A percentile compares a stretch with the other conserved stretches of the same genome.
phyloP scores from a whole-genome alignment of 139 green algal species.

The Chlamydomonas eustigma region DNA sequence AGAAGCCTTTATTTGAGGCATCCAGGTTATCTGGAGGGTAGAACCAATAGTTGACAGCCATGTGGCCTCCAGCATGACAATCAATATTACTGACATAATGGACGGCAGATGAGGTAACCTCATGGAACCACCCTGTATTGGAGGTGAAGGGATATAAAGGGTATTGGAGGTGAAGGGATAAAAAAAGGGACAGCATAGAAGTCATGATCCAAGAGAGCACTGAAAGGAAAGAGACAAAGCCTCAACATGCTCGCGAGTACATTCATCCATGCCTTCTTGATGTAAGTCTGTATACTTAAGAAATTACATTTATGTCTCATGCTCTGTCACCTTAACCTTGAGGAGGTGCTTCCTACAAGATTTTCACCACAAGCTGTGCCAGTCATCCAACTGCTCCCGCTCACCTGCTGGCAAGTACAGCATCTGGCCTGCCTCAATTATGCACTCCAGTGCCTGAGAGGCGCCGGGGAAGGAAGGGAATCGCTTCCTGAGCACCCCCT shows the following conservation, averaged over 20 bases:
- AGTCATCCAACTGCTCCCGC: too few species aligned
- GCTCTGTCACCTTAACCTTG: too few species aligned
- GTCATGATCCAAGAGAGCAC: too few species aligned
- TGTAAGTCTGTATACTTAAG: too few species aligned
- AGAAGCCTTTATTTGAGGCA: slow-evolving; percentile 12
- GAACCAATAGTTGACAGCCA: slow-evolving; percentile 88
- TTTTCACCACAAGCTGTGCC: too few species aligned
- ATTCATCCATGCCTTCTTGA: too few species aligned
- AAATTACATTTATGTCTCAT: too few species aligned
- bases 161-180: too few species aligned
- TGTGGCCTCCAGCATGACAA: slow-evolving; percentile 33
- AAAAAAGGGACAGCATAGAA: too few species aligned
- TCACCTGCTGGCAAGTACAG: slow-evolving; percentile 73
- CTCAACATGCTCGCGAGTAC: too few species aligned
- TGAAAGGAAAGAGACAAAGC: too few species aligned
- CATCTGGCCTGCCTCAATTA: slow-evolving; percentile 59
- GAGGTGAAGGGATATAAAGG: not conserved
- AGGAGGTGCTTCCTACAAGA: too few species aligned
- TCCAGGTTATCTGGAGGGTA: slow-evolving; percentile 79
- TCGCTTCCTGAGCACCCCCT: not conserved
- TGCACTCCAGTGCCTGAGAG: slow-evolving; percentile 35
- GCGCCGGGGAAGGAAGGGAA: slow-evolving; percentile 66
- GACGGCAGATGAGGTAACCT: slow-evolving; percentile 65
- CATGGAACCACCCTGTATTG: slow-evolving; percentile 77
- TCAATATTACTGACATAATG: not conserved